These are phyloP conservation scores for Pleurotus sapidus DNA, from an alignment of 768 basidiomycete species.

Conservation along the genomic window DNA sequence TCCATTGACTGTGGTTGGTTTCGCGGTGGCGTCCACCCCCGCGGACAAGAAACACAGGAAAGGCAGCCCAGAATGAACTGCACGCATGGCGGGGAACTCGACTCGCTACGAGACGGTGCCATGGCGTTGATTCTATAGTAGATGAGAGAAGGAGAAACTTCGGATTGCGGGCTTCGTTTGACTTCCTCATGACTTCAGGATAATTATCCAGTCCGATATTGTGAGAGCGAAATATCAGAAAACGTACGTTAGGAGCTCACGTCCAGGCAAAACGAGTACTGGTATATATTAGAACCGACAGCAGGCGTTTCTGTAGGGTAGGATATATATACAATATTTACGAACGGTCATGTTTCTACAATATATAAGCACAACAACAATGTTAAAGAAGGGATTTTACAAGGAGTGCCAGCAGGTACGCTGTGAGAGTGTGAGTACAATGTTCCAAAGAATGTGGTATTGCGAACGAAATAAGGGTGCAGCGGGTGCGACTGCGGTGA, in stretches of 20 bases:
- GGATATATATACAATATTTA: conserved; percentile 6
- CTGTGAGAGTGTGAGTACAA: not conserved
- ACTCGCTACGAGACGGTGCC: no score
- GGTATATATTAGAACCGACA: no score
- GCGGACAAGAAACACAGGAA: not conserved
- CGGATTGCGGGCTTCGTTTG: no score
- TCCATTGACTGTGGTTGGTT: not conserved
- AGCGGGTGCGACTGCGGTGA: not conserved
- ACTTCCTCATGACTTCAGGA: no score
- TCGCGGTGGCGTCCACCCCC: not conserved
- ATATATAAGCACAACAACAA: not conserved
- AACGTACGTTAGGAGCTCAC: no score
- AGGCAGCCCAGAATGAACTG: not conserved
- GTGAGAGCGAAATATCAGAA: no score
- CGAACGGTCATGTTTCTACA: not conserved
- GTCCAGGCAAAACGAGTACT: no score
- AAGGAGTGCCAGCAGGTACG: conserved; percentile 1
- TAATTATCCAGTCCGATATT: no score
- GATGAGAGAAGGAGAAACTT: no score
- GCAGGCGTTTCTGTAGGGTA: not conserved
- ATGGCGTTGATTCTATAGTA: no score
- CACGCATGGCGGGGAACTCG: no score
- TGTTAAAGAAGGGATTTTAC: not conserved
- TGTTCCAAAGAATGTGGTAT: not conserved
- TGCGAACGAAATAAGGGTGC: not conserved